Conservation (phyloP, 2,329 filamentous ascomycete genomes). For the Aureobasidium sp. region DNA sequence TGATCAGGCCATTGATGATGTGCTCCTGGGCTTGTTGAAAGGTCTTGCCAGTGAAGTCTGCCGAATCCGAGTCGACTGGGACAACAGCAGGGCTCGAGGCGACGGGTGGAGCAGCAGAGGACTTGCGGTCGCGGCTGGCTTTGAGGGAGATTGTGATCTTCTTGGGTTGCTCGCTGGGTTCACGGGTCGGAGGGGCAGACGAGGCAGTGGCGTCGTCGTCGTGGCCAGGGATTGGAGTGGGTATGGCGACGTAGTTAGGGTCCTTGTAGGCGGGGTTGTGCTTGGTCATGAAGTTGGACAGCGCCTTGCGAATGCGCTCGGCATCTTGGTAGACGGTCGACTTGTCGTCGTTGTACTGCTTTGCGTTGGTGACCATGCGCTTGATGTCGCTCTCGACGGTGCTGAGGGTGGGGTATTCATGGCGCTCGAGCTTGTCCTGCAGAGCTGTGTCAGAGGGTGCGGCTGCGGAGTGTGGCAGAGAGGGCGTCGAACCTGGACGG, state of each 20-base stretch:
- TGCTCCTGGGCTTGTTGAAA: slow-evolving; percentile 85
- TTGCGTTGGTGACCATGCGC: slow-evolving; percentile 79
- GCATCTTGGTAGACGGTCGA: slow-evolving; percentile 73
- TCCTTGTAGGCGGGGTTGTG: slow-evolving; percentile 74
- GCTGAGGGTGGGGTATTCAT: slow-evolving; percentile 62
- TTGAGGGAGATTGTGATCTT: slow-evolving; percentile 17
- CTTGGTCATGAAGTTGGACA: slow-evolving; percentile 82
- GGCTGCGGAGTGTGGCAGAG: not conserved
- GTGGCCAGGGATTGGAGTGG: slow-evolving; percentile 63
- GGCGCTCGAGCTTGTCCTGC: slow-evolving; percentile 56
- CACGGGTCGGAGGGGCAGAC: not conserved
- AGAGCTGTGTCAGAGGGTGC: not conserved
- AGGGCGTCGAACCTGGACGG: slow-evolving; percentile 51
- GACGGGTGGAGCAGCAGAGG: not conserved
- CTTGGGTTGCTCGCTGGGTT: slow-evolving; percentile 20
- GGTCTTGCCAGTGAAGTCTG: slow-evolving; percentile 59
- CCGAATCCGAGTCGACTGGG: not conserved
- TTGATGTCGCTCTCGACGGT: slow-evolving; percentile 78
- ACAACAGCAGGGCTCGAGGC: not conserved
- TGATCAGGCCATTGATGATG: slow-evolving; percentile 65
- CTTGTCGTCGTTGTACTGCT: slow-evolving; percentile 68
- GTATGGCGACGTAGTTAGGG: slow-evolving; percentile 59
- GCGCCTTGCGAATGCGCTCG: slow-evolving; percentile 74
- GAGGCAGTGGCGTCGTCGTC: not conserved
- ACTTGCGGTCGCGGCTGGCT: slow-evolving; percentile 11